A percentile compares a stretch with the other conserved stretches of the same genome.
Conservation (phyloP, 169 alveolate genomes). For the Plasmodium cynomolgi region DNA sequence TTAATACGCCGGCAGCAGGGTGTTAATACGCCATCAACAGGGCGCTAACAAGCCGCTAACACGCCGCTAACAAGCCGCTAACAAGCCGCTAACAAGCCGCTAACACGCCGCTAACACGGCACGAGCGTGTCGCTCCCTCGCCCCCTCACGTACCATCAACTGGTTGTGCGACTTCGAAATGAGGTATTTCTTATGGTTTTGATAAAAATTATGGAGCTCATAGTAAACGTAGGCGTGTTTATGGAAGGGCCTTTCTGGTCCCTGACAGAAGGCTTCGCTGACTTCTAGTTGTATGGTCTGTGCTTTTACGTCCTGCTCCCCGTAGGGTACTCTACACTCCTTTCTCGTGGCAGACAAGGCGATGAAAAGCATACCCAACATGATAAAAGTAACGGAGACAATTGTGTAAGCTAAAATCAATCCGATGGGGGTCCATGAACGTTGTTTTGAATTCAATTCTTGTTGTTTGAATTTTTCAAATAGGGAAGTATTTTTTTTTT, state of each 20-base stretch:
- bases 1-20: no score
- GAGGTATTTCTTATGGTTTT: conserved; percentile 80
- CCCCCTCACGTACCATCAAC: conserved; percentile 62
- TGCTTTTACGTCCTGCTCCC: neutral
- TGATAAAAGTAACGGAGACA: conserved; percentile 23
- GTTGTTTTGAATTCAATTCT: conserved; percentile 42
- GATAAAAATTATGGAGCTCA: conserved; percentile 81
- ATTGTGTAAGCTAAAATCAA: conserved; percentile 34
- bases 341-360: conserved; percentile 46
- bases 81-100: no score
- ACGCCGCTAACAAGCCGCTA: neutral
- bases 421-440: conserved; percentile 63
- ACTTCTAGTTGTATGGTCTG: conserved; percentile 15
- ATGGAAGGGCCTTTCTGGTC: conserved; percentile 68
- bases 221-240: conserved; percentile 76
- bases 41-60: no score
- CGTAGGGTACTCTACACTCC: conserved; percentile 75
- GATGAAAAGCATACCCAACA: conserved; percentile 67
- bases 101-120: neutral
- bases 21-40: no score
- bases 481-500: conserved; percentile 15
- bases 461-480: conserved; percentile 68
- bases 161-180: conserved; percentile 81
- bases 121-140: no score
- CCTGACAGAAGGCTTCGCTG: conserved; percentile 48